phyloP scores from a whole-genome alignment of 305 asterid genomes.

The Fraxinus latifolia region DNA sequence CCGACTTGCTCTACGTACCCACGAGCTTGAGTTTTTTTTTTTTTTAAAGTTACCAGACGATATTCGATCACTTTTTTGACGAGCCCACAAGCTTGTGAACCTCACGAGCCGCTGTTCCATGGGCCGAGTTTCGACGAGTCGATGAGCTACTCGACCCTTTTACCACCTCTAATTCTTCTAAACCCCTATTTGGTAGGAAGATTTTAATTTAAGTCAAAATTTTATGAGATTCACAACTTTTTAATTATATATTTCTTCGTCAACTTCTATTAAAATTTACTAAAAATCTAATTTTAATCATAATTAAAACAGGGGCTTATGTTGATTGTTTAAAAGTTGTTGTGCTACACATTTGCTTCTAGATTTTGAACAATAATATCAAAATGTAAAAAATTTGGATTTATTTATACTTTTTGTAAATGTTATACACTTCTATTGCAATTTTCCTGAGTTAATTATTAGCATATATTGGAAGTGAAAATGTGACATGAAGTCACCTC shows the following conservation, averaged over 20 bases:
- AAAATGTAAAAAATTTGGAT: not conserved
- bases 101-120: not conserved
- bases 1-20: no score
- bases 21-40: not conserved
- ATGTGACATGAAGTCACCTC: not conserved
- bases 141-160: not conserved
- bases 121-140: not conserved
- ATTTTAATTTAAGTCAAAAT: not conserved
- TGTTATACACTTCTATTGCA: not conserved
- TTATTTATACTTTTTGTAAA: not conserved
- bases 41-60: not conserved
- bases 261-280: not conserved
- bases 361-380: not conserved
- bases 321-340: not conserved
- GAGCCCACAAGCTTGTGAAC: no score
- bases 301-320: not conserved
- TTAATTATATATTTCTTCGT: not conserved
- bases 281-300: not conserved
- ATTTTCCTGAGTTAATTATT: not conserved
- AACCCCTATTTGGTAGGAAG: not conserved
- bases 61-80: not conserved
- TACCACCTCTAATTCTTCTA: not conserved
- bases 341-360: not conserved
- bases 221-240: not conserved
- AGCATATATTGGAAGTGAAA: not conserved